Evolutionary conservation across 1,139 yeast genomes (phyloP).

Genomic region (Pneumocystis canis): DNA sequence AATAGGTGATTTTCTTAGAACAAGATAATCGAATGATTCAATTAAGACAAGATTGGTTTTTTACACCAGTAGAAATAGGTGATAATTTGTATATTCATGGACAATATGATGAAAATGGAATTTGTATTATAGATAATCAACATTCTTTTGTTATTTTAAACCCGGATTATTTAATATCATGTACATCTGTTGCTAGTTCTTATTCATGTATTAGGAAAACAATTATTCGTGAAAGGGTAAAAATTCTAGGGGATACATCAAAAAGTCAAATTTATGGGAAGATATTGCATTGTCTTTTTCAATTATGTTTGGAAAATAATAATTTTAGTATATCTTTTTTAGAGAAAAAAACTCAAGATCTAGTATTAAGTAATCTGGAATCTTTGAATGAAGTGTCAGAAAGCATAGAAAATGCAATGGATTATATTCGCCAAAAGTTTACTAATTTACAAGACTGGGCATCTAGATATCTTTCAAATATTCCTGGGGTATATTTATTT

Average conservation of each 20-base stretch:
- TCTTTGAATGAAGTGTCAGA: conserved; percentile 46
- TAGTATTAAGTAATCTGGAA: conserved; percentile 33
- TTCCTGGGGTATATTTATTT: conserved; percentile 16
- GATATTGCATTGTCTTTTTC: conserved; percentile 66
- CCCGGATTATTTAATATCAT: conserved; percentile 70
- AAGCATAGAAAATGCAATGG: conserved; percentile 33
- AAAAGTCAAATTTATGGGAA: conserved; percentile 59
- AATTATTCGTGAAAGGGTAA: conserved; percentile 42
- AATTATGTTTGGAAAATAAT: conserved; percentile 40
- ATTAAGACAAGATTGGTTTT: conserved; percentile 1
- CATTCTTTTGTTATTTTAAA: conserved; percentile 57
- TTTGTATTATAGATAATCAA: conserved; percentile 38
- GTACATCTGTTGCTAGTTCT: conserved; percentile 70
- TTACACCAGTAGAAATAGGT: conserved; percentile 12
- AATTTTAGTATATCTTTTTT: conserved; percentile 35
- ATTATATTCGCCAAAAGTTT: conserved; percentile 38
- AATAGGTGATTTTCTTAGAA: not conserved
- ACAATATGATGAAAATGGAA: conserved; percentile 13
- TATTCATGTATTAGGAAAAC: conserved; percentile 59
- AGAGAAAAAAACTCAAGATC: conserved; percentile 31
- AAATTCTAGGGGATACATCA: conserved; percentile 41
- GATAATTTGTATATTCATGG: conserved; percentile 30
- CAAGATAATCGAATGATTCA: not conserved
- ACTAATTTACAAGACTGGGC: conserved; percentile 56
- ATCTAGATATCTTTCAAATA: conserved; percentile 27